A percentile compares a stretch with the other conserved stretches of the same genome.
These are phyloP conservation scores for Waltergamsia citrina DNA, from an alignment of 2,329 filamentous ascomycete species.

Conservation along the genomic window DNA sequence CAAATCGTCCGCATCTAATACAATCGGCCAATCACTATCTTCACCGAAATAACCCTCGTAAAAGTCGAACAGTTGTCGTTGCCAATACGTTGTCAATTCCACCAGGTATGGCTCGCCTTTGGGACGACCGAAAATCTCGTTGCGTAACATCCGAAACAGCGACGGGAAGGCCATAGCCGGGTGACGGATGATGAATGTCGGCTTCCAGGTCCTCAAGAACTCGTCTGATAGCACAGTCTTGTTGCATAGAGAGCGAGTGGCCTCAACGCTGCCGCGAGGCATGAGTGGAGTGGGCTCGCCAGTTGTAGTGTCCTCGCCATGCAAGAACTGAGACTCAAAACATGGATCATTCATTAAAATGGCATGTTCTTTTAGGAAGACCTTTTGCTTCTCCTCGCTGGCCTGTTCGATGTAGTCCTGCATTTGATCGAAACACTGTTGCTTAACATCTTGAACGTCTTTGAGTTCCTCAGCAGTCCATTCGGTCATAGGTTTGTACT, in stretches of 20 bases:
- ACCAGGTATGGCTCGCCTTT: not conserved
- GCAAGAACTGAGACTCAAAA: constrained; percentile 7
- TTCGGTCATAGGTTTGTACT: constrained; percentile 10
- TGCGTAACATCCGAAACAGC: constrained; percentile 14
- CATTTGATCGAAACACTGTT: constrained; percentile 14
- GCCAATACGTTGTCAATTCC: constrained; percentile 18
- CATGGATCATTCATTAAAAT: constrained; percentile 14
- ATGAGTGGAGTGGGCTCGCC: not conserved
- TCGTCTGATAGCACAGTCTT: constrained; percentile 22
- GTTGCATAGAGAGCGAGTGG: constrained; percentile 14
- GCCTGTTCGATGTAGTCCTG: constrained; percentile 13
- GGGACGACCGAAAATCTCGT: not conserved
- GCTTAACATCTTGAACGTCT: constrained; percentile 10
- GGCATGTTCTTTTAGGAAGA: constrained; percentile 24
- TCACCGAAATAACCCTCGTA: constrained; percentile 17
- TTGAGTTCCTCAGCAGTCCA: constrained; percentile 16
- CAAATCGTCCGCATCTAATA: constrained; percentile 26
- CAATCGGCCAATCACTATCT: no score
- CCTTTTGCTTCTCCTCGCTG: constrained; percentile 12
- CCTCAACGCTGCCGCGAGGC: constrained; percentile 2
- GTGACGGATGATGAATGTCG: constrained; percentile 25
- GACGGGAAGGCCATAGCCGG: constrained; percentile 26
- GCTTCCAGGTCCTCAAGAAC: constrained; percentile 19
- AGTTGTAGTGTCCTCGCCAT: not conserved
- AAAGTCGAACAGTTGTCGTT: constrained; percentile 22